Percentiles rank a stretch among this genome's conserved stretches.
phyloP scores from a whole-genome alignment of 2,329 filamentous ascomycete genomes.

The Talaromyces amestolkiae region DNA sequence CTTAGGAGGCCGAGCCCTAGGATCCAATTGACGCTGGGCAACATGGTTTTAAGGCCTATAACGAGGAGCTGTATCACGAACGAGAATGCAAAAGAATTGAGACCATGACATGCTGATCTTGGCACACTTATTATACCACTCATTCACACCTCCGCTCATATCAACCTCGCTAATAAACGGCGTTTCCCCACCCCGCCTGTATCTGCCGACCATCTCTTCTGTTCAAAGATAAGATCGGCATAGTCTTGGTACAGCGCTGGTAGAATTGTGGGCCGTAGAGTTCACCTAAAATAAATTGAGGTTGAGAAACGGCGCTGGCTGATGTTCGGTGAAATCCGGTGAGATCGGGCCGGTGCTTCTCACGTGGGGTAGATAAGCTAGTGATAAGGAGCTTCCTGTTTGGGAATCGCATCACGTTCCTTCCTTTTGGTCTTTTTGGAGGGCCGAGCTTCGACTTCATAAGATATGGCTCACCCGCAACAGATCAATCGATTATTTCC shows the following conservation, averaged over 20 bases:
- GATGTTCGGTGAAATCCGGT: not conserved
- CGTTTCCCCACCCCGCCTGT: not conserved
- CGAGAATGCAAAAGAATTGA: not conserved
- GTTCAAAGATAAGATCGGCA: not conserved
- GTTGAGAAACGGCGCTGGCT: not conserved
- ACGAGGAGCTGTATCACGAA: not conserved
- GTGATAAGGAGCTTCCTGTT: not conserved
- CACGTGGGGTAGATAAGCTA: not conserved
- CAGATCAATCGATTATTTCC: not conserved
- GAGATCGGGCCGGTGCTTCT: slow-evolving; percentile 8
- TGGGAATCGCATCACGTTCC: not conserved
- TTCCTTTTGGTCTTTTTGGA: not conserved
- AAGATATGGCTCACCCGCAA: not conserved
- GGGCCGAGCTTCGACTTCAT: not conserved
- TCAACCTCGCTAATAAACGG: not conserved
- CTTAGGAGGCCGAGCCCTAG: slow-evolving; percentile 11
- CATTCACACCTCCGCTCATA: not conserved
- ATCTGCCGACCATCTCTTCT: not conserved
- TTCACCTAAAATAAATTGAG: not conserved
- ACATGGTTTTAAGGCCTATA: not conserved
- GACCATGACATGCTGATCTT: not conserved
- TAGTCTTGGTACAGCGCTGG: not conserved
- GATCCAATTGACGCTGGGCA: slow-evolving; percentile 14
- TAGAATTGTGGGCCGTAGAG: not conserved
- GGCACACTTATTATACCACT: slow-evolving; percentile 8